These are phyloP conservation scores for Massarina eburnea DNA, from an alignment of 2,329 filamentous ascomycete species.

Conservation along the genomic window DNA sequence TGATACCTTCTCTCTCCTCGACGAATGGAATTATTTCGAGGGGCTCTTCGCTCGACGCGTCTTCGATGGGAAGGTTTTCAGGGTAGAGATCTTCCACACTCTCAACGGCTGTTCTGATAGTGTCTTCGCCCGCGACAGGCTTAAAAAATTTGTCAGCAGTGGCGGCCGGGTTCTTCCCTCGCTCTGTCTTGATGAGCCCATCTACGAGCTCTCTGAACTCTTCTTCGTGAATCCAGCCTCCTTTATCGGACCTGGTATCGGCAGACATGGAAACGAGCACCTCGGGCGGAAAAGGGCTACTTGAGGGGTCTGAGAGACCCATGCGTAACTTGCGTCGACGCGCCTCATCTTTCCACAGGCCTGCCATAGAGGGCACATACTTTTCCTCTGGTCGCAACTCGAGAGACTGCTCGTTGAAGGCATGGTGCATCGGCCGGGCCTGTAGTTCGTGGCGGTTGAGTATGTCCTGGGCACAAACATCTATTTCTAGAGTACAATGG, in stretches of 20 bases:
- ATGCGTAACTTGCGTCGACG: constrained; percentile 73
- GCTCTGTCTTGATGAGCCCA: constrained; percentile 67
- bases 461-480: constrained; percentile 87
- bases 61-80: constrained; percentile 53
- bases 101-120: constrained; percentile 75
- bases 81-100: constrained; percentile 88
- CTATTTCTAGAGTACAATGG: constrained; percentile 86
- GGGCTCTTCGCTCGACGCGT: constrained; percentile 12
- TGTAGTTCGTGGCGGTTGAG: constrained; percentile 76
- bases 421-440: constrained; percentile 79
- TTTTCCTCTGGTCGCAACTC: constrained; percentile 71
- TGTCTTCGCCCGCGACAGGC: constrained; percentile 54
- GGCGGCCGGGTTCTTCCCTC: constrained; percentile 48
- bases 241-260: constrained; percentile 69
- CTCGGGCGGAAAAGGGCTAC: constrained; percentile 78
- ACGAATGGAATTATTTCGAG: background rate
- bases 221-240: constrained; percentile 91
- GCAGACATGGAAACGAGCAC: constrained; percentile 88
- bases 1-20: constrained; percentile 7
- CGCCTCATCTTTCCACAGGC: constrained; percentile 88
- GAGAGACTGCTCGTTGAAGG: constrained; percentile 73
- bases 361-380: constrained; percentile 90
- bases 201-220: constrained; percentile 71
- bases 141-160: constrained; percentile 69
- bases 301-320: constrained; percentile 63